Evolutionary conservation across 345 rosid species (phyloP), one percentile per base, ranked within the genome.

Genomic region (Acer campestre): DNA sequence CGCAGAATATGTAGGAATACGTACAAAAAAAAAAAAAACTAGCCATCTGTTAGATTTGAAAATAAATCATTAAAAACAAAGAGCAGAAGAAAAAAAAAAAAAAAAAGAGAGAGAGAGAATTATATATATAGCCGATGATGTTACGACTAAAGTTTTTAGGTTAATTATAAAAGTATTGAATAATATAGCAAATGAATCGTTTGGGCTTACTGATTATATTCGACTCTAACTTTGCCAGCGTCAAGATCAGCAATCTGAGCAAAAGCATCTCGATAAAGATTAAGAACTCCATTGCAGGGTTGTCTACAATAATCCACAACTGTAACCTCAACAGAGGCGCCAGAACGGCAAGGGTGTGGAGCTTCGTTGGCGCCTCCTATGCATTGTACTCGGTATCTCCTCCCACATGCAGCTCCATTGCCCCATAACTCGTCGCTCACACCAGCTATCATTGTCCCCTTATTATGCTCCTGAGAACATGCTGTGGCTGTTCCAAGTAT

Each of bases 391-490:
- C 67, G 82, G 76, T 83, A 87, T 20, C 5, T 71, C 75, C 27
- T 84, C 12, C 90, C 89, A 27, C 94, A 86, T 2, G 86, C 86
- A 42, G 17, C 67, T 46, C 92, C 81, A 27, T 82, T 80, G 8
- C 68, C 20, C 94, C 94, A 88, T 31, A 88, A 59, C 0, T 40
- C 63, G 69, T 83, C 88, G 51, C 89, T 85, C 61, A 87, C 94
- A 18, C 89, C 92, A 5, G 90, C 87, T 14, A 88, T 77, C 85
- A 85, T 79, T n/a, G n/a, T n/a, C n/a, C n/a, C n/a, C n/a, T n/a
- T n/a, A n/a, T n/a, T n/a, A n/a, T n/a, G n/a, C n/a, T n/a, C n/a
- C n/a, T n/a, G n/a, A n/a, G n/a, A n/a, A n/a, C n/a, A n/a, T n/a
- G n/a, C n/a, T n/a, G n/a, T n/a, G n/a, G n/a, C n/a, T n/a, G n/a